Percentiles rank a stretch among this genome's conserved stretches.
Conservation (phyloP, 805 yeast species). For the Metschnikowia hibisci region DNA sequence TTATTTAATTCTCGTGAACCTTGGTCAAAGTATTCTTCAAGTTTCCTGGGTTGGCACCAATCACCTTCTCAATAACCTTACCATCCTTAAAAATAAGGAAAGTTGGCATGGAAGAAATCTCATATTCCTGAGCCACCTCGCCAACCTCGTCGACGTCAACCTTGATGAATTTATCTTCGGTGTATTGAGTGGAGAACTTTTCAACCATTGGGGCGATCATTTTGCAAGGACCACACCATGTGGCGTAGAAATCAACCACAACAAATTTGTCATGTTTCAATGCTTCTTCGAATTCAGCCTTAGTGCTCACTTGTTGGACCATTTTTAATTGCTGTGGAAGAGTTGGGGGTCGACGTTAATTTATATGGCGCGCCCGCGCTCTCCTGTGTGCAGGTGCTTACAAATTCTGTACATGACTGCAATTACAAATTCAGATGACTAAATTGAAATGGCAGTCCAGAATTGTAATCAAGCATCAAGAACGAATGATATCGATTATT, state of each 20-base stretch:
- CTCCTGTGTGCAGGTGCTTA: slow-evolving; percentile 2
- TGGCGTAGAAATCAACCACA: slow-evolving; percentile 93
- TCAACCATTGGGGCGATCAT: slow-evolving; percentile 93
- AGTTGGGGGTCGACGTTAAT: neutral
- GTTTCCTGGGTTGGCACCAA: slow-evolving; percentile 88
- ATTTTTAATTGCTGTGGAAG: slow-evolving; percentile 20
- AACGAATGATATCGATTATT: too few relatives aligned
- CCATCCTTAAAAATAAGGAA: slow-evolving; percentile 78
- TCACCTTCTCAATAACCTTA: slow-evolving; percentile 68
- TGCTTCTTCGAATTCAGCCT: slow-evolving; percentile 62
- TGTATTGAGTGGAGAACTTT: slow-evolving; percentile 66
- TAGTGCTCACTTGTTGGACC: slow-evolving; percentile 33
- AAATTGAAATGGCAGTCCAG: too few relatives aligned
- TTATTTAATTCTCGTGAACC: slow-evolving; percentile 1
- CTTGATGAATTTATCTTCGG: slow-evolving; percentile 74
- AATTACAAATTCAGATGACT: too few relatives aligned
- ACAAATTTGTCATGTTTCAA: slow-evolving; percentile 65
- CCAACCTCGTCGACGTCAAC: slow-evolving; percentile 87
- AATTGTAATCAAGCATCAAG: too few relatives aligned
- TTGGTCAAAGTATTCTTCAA: slow-evolving; percentile 58
- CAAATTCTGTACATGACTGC: neutral
- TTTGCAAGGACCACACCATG: slow-evolving; percentile 99
- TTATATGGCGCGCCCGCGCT: neutral
- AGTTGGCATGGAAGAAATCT: slow-evolving; percentile 58
- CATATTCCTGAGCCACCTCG: slow-evolving; percentile 66